Percentiles rank a stretch among this genome's conserved stretches.
These are phyloP conservation scores for Xanthoconium purpureum DNA, from an alignment of 768 basidiomycete species.

Conservation along the genomic window DNA sequence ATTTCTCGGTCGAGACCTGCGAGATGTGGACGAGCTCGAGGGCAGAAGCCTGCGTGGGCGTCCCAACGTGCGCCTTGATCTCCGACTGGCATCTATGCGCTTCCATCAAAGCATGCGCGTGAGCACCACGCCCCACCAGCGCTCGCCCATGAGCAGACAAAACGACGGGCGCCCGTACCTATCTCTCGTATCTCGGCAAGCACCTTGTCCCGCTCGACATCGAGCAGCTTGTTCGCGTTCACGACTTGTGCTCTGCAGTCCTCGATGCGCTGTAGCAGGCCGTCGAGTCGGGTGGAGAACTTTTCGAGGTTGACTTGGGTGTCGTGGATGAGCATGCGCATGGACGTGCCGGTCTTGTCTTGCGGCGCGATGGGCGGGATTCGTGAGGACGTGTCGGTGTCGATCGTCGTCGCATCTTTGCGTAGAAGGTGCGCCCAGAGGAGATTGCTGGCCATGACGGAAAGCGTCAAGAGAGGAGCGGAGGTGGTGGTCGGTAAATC, in stretches of 20 bases:
- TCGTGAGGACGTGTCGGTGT: not conserved
- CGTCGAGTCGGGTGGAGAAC: constrained; percentile 56
- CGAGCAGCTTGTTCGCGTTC: constrained; percentile 53
- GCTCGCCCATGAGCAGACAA: no score
- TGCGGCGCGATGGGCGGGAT: constrained; percentile 17
- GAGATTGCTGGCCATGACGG: not conserved
- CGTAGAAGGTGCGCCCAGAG: constrained; percentile 6
- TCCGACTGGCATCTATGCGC: constrained; percentile 64
- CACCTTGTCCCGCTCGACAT: constrained; percentile 56
- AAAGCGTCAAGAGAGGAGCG: not conserved
- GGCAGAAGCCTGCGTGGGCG: constrained; percentile 46
- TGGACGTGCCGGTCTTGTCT: constrained; percentile 67
- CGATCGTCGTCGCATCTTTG: constrained; percentile 2
- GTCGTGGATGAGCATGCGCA: constrained; percentile 70
- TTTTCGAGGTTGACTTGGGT: constrained; percentile 69
- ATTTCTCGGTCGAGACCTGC: constrained; percentile 37
- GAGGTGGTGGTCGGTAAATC: not conserved
- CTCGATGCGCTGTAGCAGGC: constrained; percentile 49
- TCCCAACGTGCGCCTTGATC: constrained; percentile 55
- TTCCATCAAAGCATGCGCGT: constrained; percentile 27
- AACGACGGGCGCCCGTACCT: not conserved
- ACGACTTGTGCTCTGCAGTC: constrained; percentile 52
- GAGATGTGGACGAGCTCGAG: constrained; percentile 41
- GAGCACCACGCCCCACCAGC: not conserved
- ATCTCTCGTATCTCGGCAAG: constrained; percentile 43